Evolutionary conservation across 106 monocot genomes (phyloP).

Genomic region (Iris macrosiphon): DNA sequence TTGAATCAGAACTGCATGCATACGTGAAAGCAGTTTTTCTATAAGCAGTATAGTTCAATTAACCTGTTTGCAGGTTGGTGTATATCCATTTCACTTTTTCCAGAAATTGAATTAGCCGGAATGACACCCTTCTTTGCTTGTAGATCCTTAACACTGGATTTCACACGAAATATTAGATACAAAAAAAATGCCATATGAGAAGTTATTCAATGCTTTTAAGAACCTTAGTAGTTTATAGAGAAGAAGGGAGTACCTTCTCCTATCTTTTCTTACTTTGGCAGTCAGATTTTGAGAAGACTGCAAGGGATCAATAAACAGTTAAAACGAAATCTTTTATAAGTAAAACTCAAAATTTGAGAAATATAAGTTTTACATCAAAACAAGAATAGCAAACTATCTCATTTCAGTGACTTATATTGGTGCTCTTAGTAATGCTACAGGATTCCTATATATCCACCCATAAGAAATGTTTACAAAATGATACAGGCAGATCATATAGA

Average conservation of each 20-base stretch:
- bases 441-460: too few species aligned
- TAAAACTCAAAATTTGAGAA: background rate
- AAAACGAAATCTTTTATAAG: background rate
- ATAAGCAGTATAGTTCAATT: background rate
- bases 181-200: background rate
- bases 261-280: conserved; percentile 18
- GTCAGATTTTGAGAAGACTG: conserved; percentile 39
- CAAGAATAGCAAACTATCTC: background rate
- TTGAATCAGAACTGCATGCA: background rate
- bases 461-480: too few species aligned
- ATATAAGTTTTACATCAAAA: background rate
- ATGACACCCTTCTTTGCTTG: conserved; percentile 16
- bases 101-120: conserved; percentile 5
- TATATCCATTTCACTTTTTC: conserved; percentile 13
- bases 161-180: conserved; percentile 1
- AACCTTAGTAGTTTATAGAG: background rate
- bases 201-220: background rate
- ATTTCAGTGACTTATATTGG: too few species aligned
- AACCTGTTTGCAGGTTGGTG: conserved; percentile 25
- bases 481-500: too few species aligned
- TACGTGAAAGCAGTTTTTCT: background rate
- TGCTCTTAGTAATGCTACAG: too few species aligned
- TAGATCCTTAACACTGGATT: conserved; percentile 13
- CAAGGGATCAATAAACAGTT: conserved; percentile 2
- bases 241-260: conserved; percentile 33